These are phyloP conservation scores for Liriodendron chinense DNA, from an alignment of 164 flowering plant species.

Conservation along the genomic window DNA sequence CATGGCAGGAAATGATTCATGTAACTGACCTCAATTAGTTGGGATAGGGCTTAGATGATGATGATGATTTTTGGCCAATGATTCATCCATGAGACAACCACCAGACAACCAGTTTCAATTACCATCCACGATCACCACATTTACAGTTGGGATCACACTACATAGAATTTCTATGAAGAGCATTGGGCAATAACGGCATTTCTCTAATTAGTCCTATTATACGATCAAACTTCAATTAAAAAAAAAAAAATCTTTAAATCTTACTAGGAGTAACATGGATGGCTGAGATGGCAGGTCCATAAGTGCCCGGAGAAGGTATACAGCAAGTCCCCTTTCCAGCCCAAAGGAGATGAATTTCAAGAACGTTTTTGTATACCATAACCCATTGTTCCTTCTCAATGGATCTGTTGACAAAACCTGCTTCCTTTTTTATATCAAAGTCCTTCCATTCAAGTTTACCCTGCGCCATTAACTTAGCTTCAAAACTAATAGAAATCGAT, in stretches of 20 bases:
- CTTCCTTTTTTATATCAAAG: slow-evolving; percentile 63
- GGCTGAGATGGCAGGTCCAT: slow-evolving; percentile 51
- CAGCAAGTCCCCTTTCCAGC: slow-evolving; percentile 63
- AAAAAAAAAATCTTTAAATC: not conserved
- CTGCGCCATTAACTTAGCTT: slow-evolving; percentile 5
- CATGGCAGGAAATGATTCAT: too few relatives aligned
- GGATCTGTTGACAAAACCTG: slow-evolving; percentile 47
- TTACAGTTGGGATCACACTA: too few relatives aligned
- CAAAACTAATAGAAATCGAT: too few relatives aligned
- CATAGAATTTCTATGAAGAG: too few relatives aligned
- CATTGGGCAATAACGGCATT: too few relatives aligned
- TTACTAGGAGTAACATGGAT: slow-evolving; percentile 67
- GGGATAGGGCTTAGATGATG: too few relatives aligned
- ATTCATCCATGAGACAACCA: too few relatives aligned
- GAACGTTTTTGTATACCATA: slow-evolving; percentile 52
- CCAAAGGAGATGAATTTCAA: slow-evolving; percentile 55
- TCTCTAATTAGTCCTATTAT: not conserved
- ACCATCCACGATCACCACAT: too few relatives aligned
- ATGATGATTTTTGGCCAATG: too few relatives aligned
- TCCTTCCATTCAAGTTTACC: slow-evolving; percentile 26
- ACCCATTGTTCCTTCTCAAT: slow-evolving; percentile 33
- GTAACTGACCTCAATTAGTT: too few relatives aligned
- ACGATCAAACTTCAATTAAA: not conserved
- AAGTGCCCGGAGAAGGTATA: slow-evolving; percentile 44
- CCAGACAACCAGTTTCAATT: too few relatives aligned